Conservation (phyloP, 768 basidiomycete species). For the Calocybe gangraenosa region DNA sequence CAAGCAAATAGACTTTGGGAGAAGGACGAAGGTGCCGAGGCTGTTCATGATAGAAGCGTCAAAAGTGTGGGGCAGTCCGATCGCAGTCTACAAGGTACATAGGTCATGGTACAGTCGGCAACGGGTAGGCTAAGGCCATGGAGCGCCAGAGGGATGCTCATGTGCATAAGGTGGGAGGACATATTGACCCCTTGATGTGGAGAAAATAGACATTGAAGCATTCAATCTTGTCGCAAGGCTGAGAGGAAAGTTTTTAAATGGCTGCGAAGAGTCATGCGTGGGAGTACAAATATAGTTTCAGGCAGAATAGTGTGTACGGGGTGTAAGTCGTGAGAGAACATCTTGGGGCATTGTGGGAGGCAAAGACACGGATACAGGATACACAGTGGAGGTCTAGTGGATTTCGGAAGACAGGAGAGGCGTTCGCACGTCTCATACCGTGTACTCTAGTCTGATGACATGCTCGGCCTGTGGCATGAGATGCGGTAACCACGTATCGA, state of each 20-base stretch:
- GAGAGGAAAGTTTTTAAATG: constrained; percentile 4
- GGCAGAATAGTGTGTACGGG: constrained; percentile 6
- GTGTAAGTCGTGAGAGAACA: constrained; percentile 13
- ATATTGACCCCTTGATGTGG: background rate
- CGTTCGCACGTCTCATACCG: constrained; percentile 7
- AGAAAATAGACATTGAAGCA: background rate
- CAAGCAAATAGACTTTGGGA: background rate
- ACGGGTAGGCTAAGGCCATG: background rate
- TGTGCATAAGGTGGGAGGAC: background rate
- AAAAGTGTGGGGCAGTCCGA: background rate
- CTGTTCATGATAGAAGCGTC: background rate
- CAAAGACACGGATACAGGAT: constrained; percentile 6
- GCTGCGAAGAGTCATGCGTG: constrained; percentile 10
- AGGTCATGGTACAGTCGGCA: background rate
- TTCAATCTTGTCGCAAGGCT: background rate
- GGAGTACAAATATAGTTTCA: constrained; percentile 10
- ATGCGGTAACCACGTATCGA: too few species aligned
- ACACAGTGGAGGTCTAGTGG: constrained; percentile 1
- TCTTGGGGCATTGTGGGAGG: constrained; percentile 13
- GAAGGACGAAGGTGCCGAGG: constrained; percentile 2
- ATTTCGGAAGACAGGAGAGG: background rate
- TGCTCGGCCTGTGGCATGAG: background rate
- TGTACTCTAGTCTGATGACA: constrained; percentile 9
- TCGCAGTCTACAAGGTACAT: background rate
- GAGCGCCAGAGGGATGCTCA: background rate